phyloP scores from a whole-genome alignment of 129 eudicot species.

The Chrysanthemum makinoi region DNA sequence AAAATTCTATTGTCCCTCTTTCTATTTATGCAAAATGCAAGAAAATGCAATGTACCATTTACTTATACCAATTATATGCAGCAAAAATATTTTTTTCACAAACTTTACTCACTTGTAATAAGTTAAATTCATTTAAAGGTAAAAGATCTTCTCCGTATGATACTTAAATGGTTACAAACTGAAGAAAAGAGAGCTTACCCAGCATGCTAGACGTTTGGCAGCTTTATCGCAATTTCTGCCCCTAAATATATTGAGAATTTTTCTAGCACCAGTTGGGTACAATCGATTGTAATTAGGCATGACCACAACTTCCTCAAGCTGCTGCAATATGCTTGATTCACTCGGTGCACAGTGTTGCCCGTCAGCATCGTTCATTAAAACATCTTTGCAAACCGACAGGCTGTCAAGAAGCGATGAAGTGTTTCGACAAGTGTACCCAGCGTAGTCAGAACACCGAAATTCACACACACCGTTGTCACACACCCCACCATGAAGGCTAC shows the following conservation, averaged over 20 bases:
- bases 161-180: too few relatives aligned
- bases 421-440: conserved; percentile 92
- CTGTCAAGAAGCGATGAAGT: conserved; percentile 76
- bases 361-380: conserved; percentile 54
- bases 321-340: conserved; percentile 81
- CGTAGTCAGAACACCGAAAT: conserved; percentile 95
- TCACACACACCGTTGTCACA: conserved; percentile 95
- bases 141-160: too few relatives aligned
- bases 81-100: too few relatives aligned
- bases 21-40: neutral
- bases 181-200: conserved; percentile 52
- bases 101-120: too few relatives aligned
- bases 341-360: conserved; percentile 96
- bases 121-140: too few relatives aligned
- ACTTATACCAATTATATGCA: too few relatives aligned
- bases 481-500: conserved; percentile 99
- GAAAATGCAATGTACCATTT: too few relatives aligned
- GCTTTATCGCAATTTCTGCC: conserved; percentile 88
- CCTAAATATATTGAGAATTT: conserved; percentile 62
- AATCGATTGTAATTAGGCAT: conserved; percentile 93
- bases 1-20: neutral
- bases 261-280: conserved; percentile 87
- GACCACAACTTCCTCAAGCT: conserved; percentile 93
- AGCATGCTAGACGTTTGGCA: conserved; percentile 91
- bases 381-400: conserved; percentile 77